A percentile compares a stretch with the other conserved stretches of the same genome.
These are phyloP conservation scores for Arxiozyma heterogenica DNA, from an alignment of 1,139 yeast species.

Conservation along the genomic window DNA sequence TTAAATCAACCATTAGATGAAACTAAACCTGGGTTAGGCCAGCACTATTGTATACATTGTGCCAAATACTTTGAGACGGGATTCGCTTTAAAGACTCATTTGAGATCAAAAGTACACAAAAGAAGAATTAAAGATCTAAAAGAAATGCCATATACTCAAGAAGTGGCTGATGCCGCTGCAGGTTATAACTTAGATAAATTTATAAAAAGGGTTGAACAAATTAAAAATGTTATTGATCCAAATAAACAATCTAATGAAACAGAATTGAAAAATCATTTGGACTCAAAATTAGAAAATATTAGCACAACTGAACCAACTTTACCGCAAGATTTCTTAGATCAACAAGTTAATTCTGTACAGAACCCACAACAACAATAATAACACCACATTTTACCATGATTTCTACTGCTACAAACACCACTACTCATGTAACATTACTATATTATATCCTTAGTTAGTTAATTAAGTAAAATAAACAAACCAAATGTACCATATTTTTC, in stretches of 20 bases:
- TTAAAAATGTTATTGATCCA: conserved; percentile 32
- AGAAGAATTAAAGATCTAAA: conserved; percentile 71
- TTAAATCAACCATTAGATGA: conserved; percentile 84
- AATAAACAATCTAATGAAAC: conserved; percentile 26
- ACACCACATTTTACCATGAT: not conserved
- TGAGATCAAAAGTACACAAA: conserved; percentile 70
- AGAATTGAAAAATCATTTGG: conserved; percentile 23
- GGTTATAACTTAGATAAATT: conserved; percentile 68
- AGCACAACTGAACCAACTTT: conserved; percentile 29
- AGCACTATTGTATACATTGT: conserved; percentile 88
- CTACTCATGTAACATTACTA: not conserved
- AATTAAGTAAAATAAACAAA: not conserved
- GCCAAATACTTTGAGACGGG: conserved; percentile 85
- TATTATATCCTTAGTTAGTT: not conserved
- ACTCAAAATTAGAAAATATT: conserved; percentile 20
- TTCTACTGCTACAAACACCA: conserved; percentile 25
- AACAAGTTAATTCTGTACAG: not conserved
- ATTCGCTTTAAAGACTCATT: conserved; percentile 61
- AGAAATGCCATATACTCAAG: conserved; percentile 72
- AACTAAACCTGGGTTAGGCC: conserved; percentile 87
- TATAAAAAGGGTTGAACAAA: conserved; percentile 50
- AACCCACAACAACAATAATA: not conserved
- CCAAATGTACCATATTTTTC: no score
- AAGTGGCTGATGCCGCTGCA: conserved; percentile 85
- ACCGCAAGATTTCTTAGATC: conserved; percentile 11